Base-by-base conservation (phyloP, 2,329 filamentous ascomycete species). In the Sarocladium strictum region DNA sequence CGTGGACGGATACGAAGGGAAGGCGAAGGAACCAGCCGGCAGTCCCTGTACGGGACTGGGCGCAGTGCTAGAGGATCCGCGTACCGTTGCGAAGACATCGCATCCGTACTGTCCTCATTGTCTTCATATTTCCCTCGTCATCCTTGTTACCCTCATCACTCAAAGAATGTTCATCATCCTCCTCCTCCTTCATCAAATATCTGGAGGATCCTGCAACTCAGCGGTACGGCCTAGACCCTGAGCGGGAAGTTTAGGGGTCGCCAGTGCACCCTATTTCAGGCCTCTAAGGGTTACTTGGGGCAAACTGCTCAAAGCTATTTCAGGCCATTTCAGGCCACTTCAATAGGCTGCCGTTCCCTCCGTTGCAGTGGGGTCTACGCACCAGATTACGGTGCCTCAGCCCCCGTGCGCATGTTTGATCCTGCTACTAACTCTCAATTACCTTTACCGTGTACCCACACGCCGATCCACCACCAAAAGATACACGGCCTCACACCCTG, bases 311-410 rank as follows among this genome's bases (percentile, higher is more conserved):
- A 7, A 38, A 15, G 35, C 35, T 7, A n/a, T 15, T 38, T 38
- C 5, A n/a, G n/a, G 12, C 35, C 6, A 15, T 38, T n/a, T 38
- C 17, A 15, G 35, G 43, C 43, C 21, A 27, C n/a, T 29, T 47
- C 24, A 47, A 27, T 26, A 47, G 43, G 43, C 43, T 10, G 14
- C 21, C 14, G 43, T 29, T 11, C 43, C 43, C 14, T 47, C 10
- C 24, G 24, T 27, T 11, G n/a, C 23, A 12, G 29, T 23, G 27
- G 43, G 43, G 43, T 12, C 43, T 27, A 27, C 29, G 24, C 43
- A 11, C 43, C 24, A 47, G 40, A 47, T 47, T 47, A 23, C 43
- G 43, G 43, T 29, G 43, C 43, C 24, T 27, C 43, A 47, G 24
- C 43, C 43, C 43, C 43, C 43, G 43, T 23, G n/a, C 3, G 23